Base-by-base conservation (phyloP, 2,329 filamentous ascomycete species). In the Epichloe brachyelytri region DNA sequence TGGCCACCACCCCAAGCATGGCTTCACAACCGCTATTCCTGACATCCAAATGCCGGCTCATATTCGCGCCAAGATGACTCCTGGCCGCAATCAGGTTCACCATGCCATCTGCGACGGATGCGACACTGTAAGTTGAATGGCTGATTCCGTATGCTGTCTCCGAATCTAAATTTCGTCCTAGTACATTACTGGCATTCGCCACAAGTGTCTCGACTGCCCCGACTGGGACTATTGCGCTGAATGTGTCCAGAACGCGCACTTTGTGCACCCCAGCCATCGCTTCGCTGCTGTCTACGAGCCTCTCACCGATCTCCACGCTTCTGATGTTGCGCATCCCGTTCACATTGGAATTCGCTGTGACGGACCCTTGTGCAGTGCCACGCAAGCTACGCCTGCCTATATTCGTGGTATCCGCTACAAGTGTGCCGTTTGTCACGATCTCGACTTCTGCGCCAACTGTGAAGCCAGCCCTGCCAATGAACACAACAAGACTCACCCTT, bases 181-280 rank as follows among this genome's bases (percentile, higher is more conserved):
- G 76, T 82, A 81, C 66, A 93, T 98, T 61, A 76, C 78, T 59
- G 94, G 93, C 59, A 77, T 95, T 52, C 91, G 93, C 59, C 85
- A 97, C 79, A 98, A 98, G 77, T 98, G 93, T 67, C 76, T 97
- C 57, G 84, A 88, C 65, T 98, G 93, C 73, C 93, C 94, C 43
- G 93, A 98, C 68, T 98, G 88, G 86, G 93, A 98, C 63, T 97
- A 87, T 71, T 98, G 93, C 74, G 76, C 78, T 22, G 73, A 79
- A 8, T 98, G 94, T 68, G 68, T 88, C 53, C 70, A 75, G 59
- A 79, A 76, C 57, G 84, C 87, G 43, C 68, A 70, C 54, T 76
- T 80, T 60, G 80, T 78, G 47, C 94, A 98, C 65, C 81, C 87
- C 17, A 76, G 78, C 51, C 93, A 98, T 68, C 86, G 90, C 58